Evolutionary conservation across 495 filamentous ascomycete species (phyloP), one percentile per base, ranked within the genome.

Genomic region (Daldinia vernicosa): DNA sequence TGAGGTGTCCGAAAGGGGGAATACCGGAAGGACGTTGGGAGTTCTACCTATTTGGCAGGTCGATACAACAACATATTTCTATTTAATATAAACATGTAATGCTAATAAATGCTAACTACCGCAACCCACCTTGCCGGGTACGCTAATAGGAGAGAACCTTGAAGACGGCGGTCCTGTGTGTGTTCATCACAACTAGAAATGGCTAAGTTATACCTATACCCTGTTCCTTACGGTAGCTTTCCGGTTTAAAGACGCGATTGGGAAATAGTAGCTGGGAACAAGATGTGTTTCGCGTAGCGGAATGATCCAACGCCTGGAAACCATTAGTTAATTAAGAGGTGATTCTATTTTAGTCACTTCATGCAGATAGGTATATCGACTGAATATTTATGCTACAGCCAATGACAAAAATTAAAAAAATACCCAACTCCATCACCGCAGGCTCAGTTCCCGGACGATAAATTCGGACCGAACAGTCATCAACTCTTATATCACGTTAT

Each of bases 11-110:
- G 51, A 73, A 77, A 77, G 30, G 9, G 72, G 72, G 51, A 77
- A 72, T 69, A 33, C 61, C 75, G 75, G 75, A 77, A 71, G 60
- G 71, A 74, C 17, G 60, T 47, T 15, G 51, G 26, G 58, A 62
- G 61, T 30, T 12, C 12, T 27, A 66, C 70, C 17, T n/a, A 56
- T 69, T 66, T 32, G 70, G 66, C 57, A 73, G 62, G 61, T 63
- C 61, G 32, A 68, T 72, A 63, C 53, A 64, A 63, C 53, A 64
- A 68, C 64, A 12, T 47, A 4, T 67, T 55, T 47, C 35, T 7
- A 30, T 14, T 24, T 53, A 9, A n/a, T 53, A 52, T 52, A 53
- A 9, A n/a, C 30, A 52, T 52, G 30, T 51, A 30, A 45, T 61
- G 47, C 66, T 40, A 69, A 62, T 57, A 63, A 61, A 30, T 62